Conservation (phyloP, 495 filamentous ascomycete species). For the Penicillium cataractarum region DNA sequence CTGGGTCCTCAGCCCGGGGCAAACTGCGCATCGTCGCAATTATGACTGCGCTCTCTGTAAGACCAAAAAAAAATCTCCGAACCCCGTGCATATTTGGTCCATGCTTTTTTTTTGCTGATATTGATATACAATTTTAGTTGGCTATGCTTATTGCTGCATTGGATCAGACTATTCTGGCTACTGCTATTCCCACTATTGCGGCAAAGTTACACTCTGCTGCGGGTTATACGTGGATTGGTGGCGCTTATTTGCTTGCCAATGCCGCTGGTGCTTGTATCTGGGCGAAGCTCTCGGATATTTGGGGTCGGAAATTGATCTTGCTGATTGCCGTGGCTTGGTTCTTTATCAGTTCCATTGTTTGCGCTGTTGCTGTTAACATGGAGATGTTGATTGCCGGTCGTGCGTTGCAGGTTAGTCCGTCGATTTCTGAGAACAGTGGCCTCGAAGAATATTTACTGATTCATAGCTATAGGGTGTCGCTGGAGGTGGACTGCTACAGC, state of each 20-base stretch:
- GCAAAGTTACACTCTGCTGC: slow-evolving; percentile 59
- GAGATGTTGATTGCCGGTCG: slow-evolving; percentile 57
- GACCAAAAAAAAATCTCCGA: background rate
- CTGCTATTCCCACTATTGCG: slow-evolving; percentile 61
- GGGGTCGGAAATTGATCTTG: slow-evolving; percentile 60
- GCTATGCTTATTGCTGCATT: slow-evolving; percentile 62
- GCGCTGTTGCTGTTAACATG: slow-evolving; percentile 53
- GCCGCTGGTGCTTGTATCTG: slow-evolving; percentile 58
- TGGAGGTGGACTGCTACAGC: slow-evolving; percentile 55
- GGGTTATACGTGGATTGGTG: slow-evolving; percentile 70
- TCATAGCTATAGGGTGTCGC: slow-evolving; percentile 40
- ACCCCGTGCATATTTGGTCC: slow-evolving; percentile 4
- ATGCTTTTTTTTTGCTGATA: background rate
- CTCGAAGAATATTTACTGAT: background rate
- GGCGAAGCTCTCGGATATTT: slow-evolving; percentile 63
- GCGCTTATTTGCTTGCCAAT: slow-evolving; percentile 62
- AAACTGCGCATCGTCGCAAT: slow-evolving; percentile 30
- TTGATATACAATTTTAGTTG: background rate
- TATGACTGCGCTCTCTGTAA: slow-evolving; percentile 33
- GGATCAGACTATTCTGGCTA: slow-evolving; percentile 65
- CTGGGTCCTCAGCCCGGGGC: slow-evolving; percentile 15
- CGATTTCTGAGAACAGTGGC: background rate
- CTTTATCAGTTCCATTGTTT: slow-evolving; percentile 48
- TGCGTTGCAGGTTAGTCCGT: slow-evolving; percentile 43
- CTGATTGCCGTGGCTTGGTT: slow-evolving; percentile 50